Base-by-base conservation (phyloP, 257 asterid genomes). In the Capsicum chinense region DNA sequence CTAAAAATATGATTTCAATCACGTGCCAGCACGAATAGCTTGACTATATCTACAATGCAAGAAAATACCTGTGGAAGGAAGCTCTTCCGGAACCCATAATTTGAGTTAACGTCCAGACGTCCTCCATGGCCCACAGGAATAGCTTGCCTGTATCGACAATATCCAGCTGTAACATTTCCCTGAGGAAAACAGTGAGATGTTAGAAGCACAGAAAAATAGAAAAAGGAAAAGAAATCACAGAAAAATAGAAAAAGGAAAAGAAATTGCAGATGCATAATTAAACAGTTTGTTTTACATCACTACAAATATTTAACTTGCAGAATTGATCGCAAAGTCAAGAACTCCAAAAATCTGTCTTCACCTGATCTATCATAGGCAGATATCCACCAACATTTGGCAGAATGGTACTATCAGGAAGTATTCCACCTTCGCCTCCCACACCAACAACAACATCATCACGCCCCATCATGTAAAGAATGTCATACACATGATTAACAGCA, bases 301-400 rank as follows among this genome's bases (percentile, higher is more conserved):
- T 13, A 10, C 1, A 58, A 5, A 56, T 42, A 4, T 56, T 17
- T 26, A 35, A 56, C n/a, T 79, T 19, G 83, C 52, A 35, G 39
- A 58, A 0, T 9, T 56, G 83, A 56, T 42, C 9, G 21, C 44
- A 10, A 44, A 44, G 37, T 17, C 16, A 35, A 14, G 9, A 54
- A 76, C 84, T 64, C 82, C 16, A 7, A 26, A 69, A 76, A 17
- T 16, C 16, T 14, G 6, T n/a, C 7, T 59, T 63, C 42, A 94
- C 99, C 95, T 94, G 98, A 79, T 95, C 93, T n/a, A 95, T 91
- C 13, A 95, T 83, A 82, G 98, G 98, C 71, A 88, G 95, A 91
- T 94, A 95, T 57, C 99, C 99, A 5, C 98, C 99, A 69, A 93
- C 95, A 84, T 93, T 80, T 11, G 94, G 92, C 70, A 88, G 80